Percentiles rank a stretch among this genome's conserved stretches.
phyloP scores from a whole-genome alignment of 257 asterid species.

The Asclepias syriaca region DNA sequence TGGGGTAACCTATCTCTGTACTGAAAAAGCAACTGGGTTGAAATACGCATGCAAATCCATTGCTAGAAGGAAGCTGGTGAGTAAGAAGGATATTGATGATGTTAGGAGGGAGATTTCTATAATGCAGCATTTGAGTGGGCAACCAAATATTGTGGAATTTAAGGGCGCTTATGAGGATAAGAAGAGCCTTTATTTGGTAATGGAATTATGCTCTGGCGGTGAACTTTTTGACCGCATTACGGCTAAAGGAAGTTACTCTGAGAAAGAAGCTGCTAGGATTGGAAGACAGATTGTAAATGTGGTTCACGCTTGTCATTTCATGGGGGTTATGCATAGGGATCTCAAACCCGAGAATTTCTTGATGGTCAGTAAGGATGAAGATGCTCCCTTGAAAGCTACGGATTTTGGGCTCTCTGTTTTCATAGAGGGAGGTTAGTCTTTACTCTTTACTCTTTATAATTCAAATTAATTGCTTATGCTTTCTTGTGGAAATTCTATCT shows the following conservation, averaged over 20 bases:
- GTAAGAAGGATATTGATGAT: slow-evolving; percentile 27
- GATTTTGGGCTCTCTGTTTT: slow-evolving; percentile 44
- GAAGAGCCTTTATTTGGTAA: slow-evolving; percentile 29
- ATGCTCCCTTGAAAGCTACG: slow-evolving; percentile 33
- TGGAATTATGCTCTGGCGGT: slow-evolving; percentile 42
- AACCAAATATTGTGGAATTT: slow-evolving; percentile 37
- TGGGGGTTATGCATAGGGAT: slow-evolving; percentile 45
- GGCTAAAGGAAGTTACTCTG: slow-evolving; percentile 39
- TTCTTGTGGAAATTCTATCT: neutral
- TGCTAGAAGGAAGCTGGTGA: slow-evolving; percentile 27
- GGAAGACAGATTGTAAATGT: slow-evolving; percentile 43
- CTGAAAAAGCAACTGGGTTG: slow-evolving; percentile 22
- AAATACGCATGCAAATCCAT: slow-evolving; percentile 43
- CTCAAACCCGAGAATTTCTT: slow-evolving; percentile 46
- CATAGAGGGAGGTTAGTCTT: slow-evolving; percentile 36
- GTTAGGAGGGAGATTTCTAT: slow-evolving; percentile 34
- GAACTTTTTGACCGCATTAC: slow-evolving; percentile 37
- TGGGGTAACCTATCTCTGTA: slow-evolving; percentile 40
- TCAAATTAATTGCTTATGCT: neutral
- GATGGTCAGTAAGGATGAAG: slow-evolving; percentile 28
- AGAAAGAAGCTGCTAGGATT: slow-evolving; percentile 40
- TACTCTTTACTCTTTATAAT: too few relatives aligned
- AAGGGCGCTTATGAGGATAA: slow-evolving; percentile 41
- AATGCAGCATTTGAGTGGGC: slow-evolving; percentile 40
- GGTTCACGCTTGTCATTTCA: slow-evolving; percentile 41